These are phyloP conservation scores for Euphorbia lathyris DNA, from an alignment of 345 rosid species.

Conservation along the genomic window DNA sequence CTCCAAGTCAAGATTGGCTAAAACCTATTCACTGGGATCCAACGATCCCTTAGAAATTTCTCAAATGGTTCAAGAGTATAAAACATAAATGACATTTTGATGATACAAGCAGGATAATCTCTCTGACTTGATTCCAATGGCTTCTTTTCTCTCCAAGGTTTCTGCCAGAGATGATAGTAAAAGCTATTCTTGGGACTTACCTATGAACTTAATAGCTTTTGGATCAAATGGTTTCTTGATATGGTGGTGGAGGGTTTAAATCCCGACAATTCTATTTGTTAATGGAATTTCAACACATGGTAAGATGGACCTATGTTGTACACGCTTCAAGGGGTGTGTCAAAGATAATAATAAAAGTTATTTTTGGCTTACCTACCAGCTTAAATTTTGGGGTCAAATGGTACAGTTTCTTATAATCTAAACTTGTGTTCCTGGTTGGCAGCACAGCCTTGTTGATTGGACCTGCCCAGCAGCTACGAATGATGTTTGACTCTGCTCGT, in stretches of 20 bases:
- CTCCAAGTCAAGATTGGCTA: not conserved
- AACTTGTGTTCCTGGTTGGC: conserved; percentile 45
- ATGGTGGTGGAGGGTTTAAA: no score
- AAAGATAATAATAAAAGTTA: no score
- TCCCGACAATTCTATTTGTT: no score
- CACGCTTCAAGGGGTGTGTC: no score
- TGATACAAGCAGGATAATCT: not conserved
- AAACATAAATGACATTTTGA: not conserved
- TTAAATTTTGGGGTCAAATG: no score
- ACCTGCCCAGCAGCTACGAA: conserved; percentile 60
- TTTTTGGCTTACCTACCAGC: no score
- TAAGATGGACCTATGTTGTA: no score
- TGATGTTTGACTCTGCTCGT: conserved; percentile 88
- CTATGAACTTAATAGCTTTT: no score
- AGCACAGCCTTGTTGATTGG: conserved; percentile 97
- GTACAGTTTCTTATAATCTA: conserved; percentile 18
- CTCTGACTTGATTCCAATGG: not conserved
- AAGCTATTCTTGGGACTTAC: no score
- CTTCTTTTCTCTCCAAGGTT: not conserved
- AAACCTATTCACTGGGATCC: not conserved
- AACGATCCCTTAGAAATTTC: not conserved
- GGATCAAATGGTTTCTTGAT: no score
- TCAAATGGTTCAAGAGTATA: not conserved
- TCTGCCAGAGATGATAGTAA: no score
- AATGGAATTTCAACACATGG: no score